phyloP scores from a whole-genome alignment of 2,329 filamentous ascomycete species.

The Cryphonectria japonica region DNA sequence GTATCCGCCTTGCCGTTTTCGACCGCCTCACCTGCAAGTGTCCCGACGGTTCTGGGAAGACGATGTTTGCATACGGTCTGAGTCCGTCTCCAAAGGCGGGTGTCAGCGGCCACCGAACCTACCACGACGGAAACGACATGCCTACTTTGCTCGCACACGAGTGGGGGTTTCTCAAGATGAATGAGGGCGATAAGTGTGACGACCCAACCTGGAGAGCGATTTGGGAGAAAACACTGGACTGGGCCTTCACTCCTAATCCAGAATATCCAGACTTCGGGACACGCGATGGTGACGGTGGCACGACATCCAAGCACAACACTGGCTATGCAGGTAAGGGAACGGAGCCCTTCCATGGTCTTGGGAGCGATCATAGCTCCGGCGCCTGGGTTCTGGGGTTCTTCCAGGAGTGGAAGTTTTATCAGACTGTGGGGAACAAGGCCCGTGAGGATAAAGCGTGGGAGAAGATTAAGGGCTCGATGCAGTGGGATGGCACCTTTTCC shows the following conservation, averaged over 20 bases:
- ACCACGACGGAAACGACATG: conserved; percentile 34
- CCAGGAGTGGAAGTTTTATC: conserved; percentile 31
- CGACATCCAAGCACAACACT: conserved; percentile 17
- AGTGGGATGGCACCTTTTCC: conserved; percentile 32
- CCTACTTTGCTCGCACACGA: conserved; percentile 31
- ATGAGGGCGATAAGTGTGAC: not conserved
- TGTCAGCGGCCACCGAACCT: conserved; percentile 8
- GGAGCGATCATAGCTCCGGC: conserved; percentile 29
- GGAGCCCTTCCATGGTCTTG: conserved; percentile 30
- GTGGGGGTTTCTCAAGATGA: conserved; percentile 26
- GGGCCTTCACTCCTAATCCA: conserved; percentile 28
- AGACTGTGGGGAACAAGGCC: conserved; percentile 3
- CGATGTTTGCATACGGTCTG: conserved; percentile 30
- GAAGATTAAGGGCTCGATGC: conserved; percentile 29
- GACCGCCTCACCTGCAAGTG: conserved; percentile 6
- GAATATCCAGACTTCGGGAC: not conserved
- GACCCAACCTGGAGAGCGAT: not conserved
- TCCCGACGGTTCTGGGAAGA: conserved; percentile 9
- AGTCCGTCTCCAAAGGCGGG: not conserved
- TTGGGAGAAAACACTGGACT: conserved; percentile 31
- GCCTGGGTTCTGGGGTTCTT: conserved; percentile 33
- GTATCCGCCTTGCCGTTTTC: not conserved
- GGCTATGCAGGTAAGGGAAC: conserved; percentile 22
- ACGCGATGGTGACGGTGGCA: not conserved
- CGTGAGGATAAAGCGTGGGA: conserved; percentile 26